A percentile compares a stretch with the other conserved stretches of the same genome.
These are phyloP conservation scores for Coemansia sp. DNA, from an alignment of 192 early-diverging fungal genomes.

Conservation along the genomic window DNA sequence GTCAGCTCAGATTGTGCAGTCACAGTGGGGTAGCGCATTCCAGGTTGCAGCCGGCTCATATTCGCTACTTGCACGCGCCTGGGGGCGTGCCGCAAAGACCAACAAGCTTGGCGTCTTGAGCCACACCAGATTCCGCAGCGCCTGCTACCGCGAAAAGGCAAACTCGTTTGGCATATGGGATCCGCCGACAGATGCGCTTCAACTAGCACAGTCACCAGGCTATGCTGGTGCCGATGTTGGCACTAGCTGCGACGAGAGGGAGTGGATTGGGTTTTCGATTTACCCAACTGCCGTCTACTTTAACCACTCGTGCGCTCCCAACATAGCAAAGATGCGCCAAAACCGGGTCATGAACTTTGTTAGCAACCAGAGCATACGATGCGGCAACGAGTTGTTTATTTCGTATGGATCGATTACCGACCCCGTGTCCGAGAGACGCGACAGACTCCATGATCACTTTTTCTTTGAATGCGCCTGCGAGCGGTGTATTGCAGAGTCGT, in stretches of 20 bases:
- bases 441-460: slow-evolving; percentile 56
- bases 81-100: not conserved
- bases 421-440: slow-evolving; percentile 32
- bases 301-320: slow-evolving; percentile 66
- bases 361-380: slow-evolving; percentile 31
- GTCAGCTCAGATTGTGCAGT: slow-evolving; percentile 7
- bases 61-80: slow-evolving; percentile 19
- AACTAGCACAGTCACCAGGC: not conserved
- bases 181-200: slow-evolving; percentile 23
- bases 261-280: slow-evolving; percentile 59
- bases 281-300: slow-evolving; percentile 65
- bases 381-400: slow-evolving; percentile 62
- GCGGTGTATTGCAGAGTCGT: slow-evolving; percentile 52
- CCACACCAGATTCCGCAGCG: slow-evolving; percentile 51
- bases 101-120: slow-evolving; percentile 4
- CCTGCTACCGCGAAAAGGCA: slow-evolving; percentile 62
- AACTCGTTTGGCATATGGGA: slow-evolving; percentile 73
- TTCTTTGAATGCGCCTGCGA: slow-evolving; percentile 61
- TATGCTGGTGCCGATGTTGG: not conserved
- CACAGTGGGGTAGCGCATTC: slow-evolving; percentile 26
- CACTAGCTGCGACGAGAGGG: slow-evolving; percentile 30
- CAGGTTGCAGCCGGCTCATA: slow-evolving; percentile 13
- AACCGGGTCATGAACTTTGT: slow-evolving; percentile 55
- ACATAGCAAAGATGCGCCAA: slow-evolving; percentile 50
- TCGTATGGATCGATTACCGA: slow-evolving; percentile 60